A percentile compares a stretch with the other conserved stretches of the same genome.
phyloP scores from a whole-genome alignment of 441 rosid genomes.

The Erodium chrysanthum region DNA sequence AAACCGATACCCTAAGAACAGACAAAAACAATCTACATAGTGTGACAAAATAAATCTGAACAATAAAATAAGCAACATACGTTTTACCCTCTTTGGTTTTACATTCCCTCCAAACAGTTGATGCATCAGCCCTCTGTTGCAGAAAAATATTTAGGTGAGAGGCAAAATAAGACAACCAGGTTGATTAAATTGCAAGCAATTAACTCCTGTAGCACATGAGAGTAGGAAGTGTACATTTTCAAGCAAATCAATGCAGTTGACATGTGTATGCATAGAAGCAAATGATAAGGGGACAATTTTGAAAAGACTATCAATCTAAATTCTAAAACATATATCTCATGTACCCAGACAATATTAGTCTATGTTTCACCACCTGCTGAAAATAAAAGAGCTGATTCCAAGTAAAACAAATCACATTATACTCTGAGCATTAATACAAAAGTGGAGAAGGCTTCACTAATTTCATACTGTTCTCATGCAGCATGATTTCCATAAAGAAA shows the following conservation, averaged over 20 bases:
- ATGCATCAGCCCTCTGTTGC: conserved; percentile 52
- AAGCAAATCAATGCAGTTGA: neutral
- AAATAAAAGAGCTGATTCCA: neutral
- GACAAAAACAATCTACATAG: neutral
- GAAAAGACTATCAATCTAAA: conserved; percentile 4
- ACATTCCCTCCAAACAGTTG: conserved; percentile 28
- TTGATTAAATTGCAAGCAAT: neutral
- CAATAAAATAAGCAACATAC: conserved; percentile 28
- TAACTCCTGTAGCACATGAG: conserved; percentile 1
- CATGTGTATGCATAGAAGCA: neutral
- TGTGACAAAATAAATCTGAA: neutral
- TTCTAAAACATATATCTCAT: neutral
- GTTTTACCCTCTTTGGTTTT: conserved; percentile 39
- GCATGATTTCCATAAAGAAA: neutral
- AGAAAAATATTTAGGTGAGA: conserved; percentile 22
- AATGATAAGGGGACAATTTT: neutral
- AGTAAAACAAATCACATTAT: neutral
- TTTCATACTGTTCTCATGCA: neutral
- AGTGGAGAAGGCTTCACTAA: neutral
- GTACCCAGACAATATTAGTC: neutral
- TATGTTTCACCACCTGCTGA: neutral
- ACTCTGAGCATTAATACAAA: neutral
- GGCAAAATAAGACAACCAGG: conserved; percentile 8
- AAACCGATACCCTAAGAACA: neutral
- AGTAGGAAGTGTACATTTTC: neutral